Base-by-base conservation (phyloP, 805 yeast genomes). In the Teunomyces kruisii region DNA sequence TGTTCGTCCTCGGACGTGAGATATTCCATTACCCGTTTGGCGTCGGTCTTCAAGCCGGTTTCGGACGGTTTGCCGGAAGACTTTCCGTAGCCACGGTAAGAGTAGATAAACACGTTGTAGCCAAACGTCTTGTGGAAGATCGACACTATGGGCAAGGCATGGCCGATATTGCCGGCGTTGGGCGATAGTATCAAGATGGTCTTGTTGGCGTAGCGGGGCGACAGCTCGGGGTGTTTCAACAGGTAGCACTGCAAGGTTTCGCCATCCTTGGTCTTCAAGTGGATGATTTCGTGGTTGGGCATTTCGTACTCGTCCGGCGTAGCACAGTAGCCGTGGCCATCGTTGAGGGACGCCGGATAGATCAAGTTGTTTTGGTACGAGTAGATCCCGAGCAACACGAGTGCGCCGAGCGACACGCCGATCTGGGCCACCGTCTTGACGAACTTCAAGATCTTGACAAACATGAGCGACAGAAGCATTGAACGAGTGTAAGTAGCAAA, bases 121-220 rank as follows among this genome's bases (percentile, higher is more conserved):
- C 81, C 79, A 63, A 84, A 75, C 31, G 72, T 66, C 40, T 72
- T 66, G 64, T 80, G 87, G 50, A 91, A 81, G 8, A 84, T 62
- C 39, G 83, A 74, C 2, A 87, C 96, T 7, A 89, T 79, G 1
- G 97, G 96, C 39, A 92, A 68, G 24, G 86, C 83, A 59, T 88
- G 89, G 13, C 98, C 98, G 51, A 92, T 92, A 62, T 94, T 92
- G 4, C 98, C 98, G 1, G 97, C 97, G 65, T 92, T 92, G 4
- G 98, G 98, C 40, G 90, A 83, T 42, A 91, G 72, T 15, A 94
- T 76, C 19, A 94, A 57, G 9, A 92, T 76, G 0, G 97, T 88
- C 52, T 84, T 86, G 50, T 78, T 72, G 27, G 75, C 64, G 46
- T 81, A 78, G 15, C 46, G 51, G 3, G 69, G 55, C 3, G 57